Conservation (phyloP, 78 protist species). For the Bigelowiella natans region DNA sequence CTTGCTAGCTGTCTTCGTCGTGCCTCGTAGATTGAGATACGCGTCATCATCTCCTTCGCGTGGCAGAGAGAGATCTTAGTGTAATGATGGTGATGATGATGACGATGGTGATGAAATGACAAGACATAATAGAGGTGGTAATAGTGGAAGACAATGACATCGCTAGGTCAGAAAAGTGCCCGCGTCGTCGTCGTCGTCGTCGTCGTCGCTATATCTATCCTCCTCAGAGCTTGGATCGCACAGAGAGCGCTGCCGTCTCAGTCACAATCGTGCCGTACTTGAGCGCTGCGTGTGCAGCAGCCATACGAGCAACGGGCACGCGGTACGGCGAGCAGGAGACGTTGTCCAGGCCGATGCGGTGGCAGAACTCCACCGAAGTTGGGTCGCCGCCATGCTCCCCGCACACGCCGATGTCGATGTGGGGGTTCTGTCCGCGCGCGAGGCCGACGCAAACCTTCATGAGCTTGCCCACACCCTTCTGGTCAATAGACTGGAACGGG, state of each 20-base stretch:
- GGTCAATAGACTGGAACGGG: constrained; percentile 62
- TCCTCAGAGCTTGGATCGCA: background rate
- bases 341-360: constrained; percentile 44
- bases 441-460: constrained; percentile 8
- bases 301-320: constrained; percentile 58
- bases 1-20: too few species aligned
- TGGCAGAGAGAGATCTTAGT: too few species aligned
- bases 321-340: constrained; percentile 67
- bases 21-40: too few species aligned
- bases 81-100: too few species aligned
- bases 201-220: too few species aligned
- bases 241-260: background rate
- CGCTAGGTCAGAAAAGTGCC: too few species aligned
- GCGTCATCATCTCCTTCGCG: too few species aligned
- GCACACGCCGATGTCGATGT: constrained; percentile 45
- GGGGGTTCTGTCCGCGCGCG: constrained; percentile 10
- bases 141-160: too few species aligned
- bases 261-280: background rate
- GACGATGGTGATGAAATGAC: too few species aligned
- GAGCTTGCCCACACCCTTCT: constrained; percentile 60
- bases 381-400: constrained; percentile 60
- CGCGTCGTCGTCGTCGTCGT: too few species aligned
- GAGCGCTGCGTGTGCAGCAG: constrained; percentile 61
- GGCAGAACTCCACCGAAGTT: constrained; percentile 40
- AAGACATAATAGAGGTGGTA: too few species aligned